Evolutionary conservation across 441 rosid species (phyloP), one percentile per base, ranked within the genome.

Genomic region (Aleurites moluccanus): DNA sequence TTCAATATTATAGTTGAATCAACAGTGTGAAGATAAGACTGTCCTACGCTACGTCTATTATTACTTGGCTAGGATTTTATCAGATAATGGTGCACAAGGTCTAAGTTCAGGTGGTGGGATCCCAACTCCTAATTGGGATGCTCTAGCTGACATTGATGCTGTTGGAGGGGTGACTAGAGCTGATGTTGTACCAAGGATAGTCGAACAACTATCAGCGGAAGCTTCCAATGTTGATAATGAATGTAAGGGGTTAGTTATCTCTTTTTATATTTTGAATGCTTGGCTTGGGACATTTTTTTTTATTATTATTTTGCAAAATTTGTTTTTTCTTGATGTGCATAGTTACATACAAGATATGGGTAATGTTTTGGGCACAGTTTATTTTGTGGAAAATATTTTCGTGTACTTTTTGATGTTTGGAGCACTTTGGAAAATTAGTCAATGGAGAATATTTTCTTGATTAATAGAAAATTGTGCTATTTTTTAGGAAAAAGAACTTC

Each of bases 101-200:
- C 81, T 90, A 80, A 94, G 87, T 86, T 87, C 97, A 44, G 99
- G 98, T 66, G 99, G 99, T 80, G 99, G 99, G 72, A 94, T 96
- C 65, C 99, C 99, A 56, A 96, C 99, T 71, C 99, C 99, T 66
- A 96, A 96, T 74, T 96, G 99, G 99, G 99, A 96, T 86, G 99
- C 99, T 70, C 82, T 94, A 52, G 99, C 99, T 78, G 98, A 94
- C 82, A 92, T 96, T 74, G 99, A 94, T 89, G 93, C 97, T 70
- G 89, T 84, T 86, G 99, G 99, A 70, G 98, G 99, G 76, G 98
- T 96, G 70, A 96, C 99, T 1, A 87, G 99, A 82, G 99, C 99
- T 76, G 99, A 96, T 81, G 99, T 96, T 78, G 95, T 89, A 44
- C 99, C 98, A 20, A 84, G 98, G 57, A 93, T 96, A 28, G 90